Conservation (phyloP, 306 rosid species). For the Prunus armeniaca region DNA sequence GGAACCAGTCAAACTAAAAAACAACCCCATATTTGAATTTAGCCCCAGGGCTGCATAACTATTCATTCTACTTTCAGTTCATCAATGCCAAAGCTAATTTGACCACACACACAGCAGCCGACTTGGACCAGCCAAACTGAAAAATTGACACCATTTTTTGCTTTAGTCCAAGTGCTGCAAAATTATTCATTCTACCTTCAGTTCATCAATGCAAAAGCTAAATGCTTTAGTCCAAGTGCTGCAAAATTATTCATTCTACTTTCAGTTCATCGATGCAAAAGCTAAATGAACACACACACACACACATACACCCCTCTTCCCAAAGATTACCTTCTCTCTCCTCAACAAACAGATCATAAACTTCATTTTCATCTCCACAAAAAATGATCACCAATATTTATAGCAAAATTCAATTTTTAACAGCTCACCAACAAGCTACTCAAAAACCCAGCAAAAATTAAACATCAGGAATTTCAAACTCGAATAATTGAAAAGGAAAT, state of each 20-base stretch:
- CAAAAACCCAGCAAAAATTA: background rate
- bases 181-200: background rate
- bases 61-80: background rate
- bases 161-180: background rate
- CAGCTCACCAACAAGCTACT: background rate
- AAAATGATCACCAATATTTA: background rate
- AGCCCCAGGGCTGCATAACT: background rate
- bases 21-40: background rate
- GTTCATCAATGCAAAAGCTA: constrained; percentile 14
- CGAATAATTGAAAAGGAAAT: background rate
- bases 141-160: background rate
- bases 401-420: background rate
- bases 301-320: background rate
- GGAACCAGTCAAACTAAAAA: background rate
- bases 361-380: background rate
- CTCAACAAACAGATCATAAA: background rate
- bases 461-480: background rate
- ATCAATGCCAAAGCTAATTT: constrained; percentile 17
- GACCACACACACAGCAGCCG: background rate
- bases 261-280: constrained; percentile 15
- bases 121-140: background rate
- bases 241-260: background rate
- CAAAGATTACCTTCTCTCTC: background rate
- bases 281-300: background rate
- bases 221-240: background rate